phyloP scores from a whole-genome alignment of 108 stramenopile species.

The Schizochytrium sp. region DNA sequence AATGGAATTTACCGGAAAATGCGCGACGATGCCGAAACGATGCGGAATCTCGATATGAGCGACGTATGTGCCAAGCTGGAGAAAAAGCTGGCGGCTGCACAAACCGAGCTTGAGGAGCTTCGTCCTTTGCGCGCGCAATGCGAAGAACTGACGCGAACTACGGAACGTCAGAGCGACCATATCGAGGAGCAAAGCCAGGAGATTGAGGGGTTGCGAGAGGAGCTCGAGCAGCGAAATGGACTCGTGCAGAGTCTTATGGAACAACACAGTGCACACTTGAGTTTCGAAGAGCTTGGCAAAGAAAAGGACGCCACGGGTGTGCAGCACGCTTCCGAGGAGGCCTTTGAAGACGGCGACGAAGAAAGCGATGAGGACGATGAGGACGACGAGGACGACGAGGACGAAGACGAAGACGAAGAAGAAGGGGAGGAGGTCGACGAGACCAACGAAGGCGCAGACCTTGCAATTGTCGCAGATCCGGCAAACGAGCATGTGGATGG shows the following conservation, averaged over 20 bases:
- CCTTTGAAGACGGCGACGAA: slow-evolving; percentile 21
- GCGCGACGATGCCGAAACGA: slow-evolving; percentile 29
- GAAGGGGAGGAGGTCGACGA: not conserved
- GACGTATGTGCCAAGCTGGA: slow-evolving; percentile 24
- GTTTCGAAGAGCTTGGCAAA: not conserved
- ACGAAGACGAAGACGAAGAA: not conserved
- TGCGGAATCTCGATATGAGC: slow-evolving; percentile 33
- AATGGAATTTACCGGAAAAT: slow-evolving; percentile 51
- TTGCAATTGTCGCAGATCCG: not conserved
- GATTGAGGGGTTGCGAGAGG: not conserved
- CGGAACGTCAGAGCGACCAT: not conserved
- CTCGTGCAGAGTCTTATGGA: slow-evolving; percentile 30
- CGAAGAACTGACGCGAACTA: slow-evolving; percentile 13
- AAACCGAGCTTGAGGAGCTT: slow-evolving; percentile 27
- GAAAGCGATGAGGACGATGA: slow-evolving; percentile 18
- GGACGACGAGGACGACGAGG: not conserved
- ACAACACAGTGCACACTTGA: slow-evolving; percentile 25
- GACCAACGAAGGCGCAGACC: not conserved
- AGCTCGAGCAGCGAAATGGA: slow-evolving; percentile 15
- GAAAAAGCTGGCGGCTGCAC: slow-evolving; percentile 18
- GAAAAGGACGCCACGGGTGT: slow-evolving; percentile 24
- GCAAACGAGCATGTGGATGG: not conserved
- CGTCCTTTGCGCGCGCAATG: slow-evolving; percentile 18
- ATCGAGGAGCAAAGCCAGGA: not conserved
- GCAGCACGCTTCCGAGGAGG: slow-evolving; percentile 13